Evolutionary conservation across 208 protist species (phyloP).

Genomic region (Trypanosoma boissoni): DNA sequence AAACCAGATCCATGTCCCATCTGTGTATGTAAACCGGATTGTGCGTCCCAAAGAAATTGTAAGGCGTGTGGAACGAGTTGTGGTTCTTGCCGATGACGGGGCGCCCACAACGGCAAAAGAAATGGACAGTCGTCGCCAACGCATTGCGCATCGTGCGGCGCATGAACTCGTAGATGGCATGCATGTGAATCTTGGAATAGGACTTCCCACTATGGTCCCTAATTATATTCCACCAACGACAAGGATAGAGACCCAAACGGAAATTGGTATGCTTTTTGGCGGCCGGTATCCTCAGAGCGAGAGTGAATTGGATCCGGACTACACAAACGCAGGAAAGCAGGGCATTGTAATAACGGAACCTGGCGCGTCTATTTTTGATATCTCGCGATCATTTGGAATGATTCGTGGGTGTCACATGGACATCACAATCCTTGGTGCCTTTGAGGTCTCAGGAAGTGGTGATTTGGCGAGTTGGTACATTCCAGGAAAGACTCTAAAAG

Average conservation of each 20-base stretch:
- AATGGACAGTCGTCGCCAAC: slow-evolving; percentile 40
- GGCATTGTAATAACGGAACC: slow-evolving; percentile 91
- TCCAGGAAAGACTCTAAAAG: slow-evolving; percentile 94
- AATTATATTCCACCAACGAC: slow-evolving; percentile 90
- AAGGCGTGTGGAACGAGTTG: slow-evolving; percentile 14
- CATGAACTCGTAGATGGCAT: slow-evolving; percentile 95
- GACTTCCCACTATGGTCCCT: slow-evolving; percentile 94
- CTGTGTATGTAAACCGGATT: slow-evolving; percentile 93
- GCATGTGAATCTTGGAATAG: slow-evolving; percentile 97
- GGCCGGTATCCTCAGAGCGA: slow-evolving; percentile 86
- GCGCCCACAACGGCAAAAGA: slow-evolving; percentile 28
- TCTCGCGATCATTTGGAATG: slow-evolving; percentile 90
- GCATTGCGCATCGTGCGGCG: slow-evolving; percentile 92
- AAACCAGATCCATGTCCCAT: slow-evolving; percentile 93
- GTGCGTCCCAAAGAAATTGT: slow-evolving; percentile 35
- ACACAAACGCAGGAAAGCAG: slow-evolving; percentile 97
- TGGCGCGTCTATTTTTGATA: slow-evolving; percentile 72
- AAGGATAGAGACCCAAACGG: slow-evolving; percentile 87
- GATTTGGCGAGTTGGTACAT: slow-evolving; percentile 97
- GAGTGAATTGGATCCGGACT: slow-evolving; percentile 90
- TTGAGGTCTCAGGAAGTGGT: slow-evolving; percentile 88
- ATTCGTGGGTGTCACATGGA: slow-evolving; percentile 93
- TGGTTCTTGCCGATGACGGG: slow-evolving; percentile 33
- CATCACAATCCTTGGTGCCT: slow-evolving; percentile 92
- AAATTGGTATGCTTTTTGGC: slow-evolving; percentile 93